Percentiles rank a stretch among this genome's conserved stretches.
Conservation (phyloP, 306 rosid genomes). For the Citrullus amarus region DNA sequence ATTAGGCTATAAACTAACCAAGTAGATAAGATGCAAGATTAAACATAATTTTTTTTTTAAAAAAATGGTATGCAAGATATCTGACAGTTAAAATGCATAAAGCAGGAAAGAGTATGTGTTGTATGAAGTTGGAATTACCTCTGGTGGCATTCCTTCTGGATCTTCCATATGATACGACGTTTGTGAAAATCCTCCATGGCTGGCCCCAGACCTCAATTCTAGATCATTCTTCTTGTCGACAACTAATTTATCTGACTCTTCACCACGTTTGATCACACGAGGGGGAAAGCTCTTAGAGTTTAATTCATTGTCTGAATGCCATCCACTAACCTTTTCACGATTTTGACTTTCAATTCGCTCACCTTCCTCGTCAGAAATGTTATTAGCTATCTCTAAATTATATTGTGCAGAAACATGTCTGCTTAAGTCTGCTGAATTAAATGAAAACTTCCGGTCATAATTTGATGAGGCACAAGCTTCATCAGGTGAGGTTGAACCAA, state of each 20-base stretch:
- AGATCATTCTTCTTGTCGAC: conserved; percentile 33
- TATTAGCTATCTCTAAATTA: conserved; percentile 39
- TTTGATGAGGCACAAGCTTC: conserved; percentile 35
- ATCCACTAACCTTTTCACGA: conserved; percentile 31
- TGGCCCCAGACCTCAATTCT: conserved; percentile 28
- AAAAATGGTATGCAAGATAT: conserved; percentile 9
- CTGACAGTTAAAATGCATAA: conserved; percentile 14
- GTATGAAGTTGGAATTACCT: conserved; percentile 37
- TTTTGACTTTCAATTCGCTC: conserved; percentile 25
- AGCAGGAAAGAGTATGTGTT: conserved; percentile 20
- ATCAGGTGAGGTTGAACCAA: conserved; percentile 34
- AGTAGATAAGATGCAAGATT: not conserved
- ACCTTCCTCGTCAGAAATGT: conserved; percentile 56
- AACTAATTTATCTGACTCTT: conserved; percentile 27
- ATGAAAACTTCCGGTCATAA: conserved; percentile 21
- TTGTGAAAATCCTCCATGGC: conserved; percentile 26
- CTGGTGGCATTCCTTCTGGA: conserved; percentile 83
- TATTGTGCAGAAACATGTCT: conserved; percentile 28
- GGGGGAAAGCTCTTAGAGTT: conserved; percentile 38
- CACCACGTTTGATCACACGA: conserved; percentile 23
- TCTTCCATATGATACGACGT: conserved; percentile 33
- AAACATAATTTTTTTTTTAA: not conserved
- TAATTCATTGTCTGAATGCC: conserved; percentile 71
- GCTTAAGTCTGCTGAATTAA: conserved; percentile 47
- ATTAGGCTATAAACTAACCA: conserved; percentile 1